Evolutionary conservation across 345 rosid species (phyloP), one percentile per base, ranked within the genome.

Genomic region (Nephelium lappaceum): DNA sequence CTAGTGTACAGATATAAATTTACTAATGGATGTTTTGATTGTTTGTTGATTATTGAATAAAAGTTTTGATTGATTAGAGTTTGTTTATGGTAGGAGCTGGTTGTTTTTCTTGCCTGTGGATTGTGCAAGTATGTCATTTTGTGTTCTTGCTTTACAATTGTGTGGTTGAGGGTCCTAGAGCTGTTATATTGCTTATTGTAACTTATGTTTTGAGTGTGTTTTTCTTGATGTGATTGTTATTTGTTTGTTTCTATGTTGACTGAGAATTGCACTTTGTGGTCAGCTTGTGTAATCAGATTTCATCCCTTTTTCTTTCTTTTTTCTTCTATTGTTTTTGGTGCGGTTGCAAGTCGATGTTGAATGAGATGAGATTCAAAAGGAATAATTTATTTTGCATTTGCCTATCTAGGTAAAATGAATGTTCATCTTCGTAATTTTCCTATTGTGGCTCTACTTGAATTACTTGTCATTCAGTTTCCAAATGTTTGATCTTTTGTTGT

Each of bases 1-100:
- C 12, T 15, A 23, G 5, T 77, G 41, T 45, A 11, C 67, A 42
- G 43, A 15, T 42, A 39, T 18, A 49, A 51, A 61, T 27, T 4
- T 23, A 4, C 43, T 10, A 18, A 67, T 55, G 63, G 63, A 21
- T 39, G 72, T 57, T 67, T 80, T 77, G 27, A 6, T 43, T 74
- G 69, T 23, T 74, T 71, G 65, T 71, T 71, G 39, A 12, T 16
- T 58, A 60, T 21, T 68, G 67, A 21, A 38, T 66, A 5, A 12
- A 21, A 67, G 24, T 3, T 5, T 67, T 53, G 39, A 51, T 38
- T 3, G 11, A 64, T 47, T 42, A 63, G 67, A 23, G 23, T 27
- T 5, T 67, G 51, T 16, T 53, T 67, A 21, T 57, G 16, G 16
- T 67, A 43, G 41, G 39, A 55, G 27, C 23, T 55, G 14, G 38